Conservation (phyloP, 345 rosid genomes). For the Gossypium arboreum region DNA sequence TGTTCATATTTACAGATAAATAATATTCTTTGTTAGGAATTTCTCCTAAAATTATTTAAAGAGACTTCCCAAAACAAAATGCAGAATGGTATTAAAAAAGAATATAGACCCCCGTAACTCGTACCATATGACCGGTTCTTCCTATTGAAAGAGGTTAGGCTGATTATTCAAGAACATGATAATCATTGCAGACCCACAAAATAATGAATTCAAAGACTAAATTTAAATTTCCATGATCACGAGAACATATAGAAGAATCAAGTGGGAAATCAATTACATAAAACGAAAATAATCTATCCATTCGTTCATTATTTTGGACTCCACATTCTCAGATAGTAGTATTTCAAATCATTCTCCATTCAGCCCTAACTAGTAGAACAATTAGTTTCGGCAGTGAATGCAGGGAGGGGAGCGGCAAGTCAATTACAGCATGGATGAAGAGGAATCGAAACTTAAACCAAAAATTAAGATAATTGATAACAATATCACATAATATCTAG, state of each 20-base stretch:
- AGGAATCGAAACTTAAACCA: background rate
- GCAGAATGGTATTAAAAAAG: no score
- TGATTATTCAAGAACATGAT: background rate
- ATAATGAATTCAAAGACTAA: background rate
- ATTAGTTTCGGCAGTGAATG: background rate
- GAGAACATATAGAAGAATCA: background rate
- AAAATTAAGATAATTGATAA: background rate
- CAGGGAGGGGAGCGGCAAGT: background rate
- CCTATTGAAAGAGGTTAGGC: background rate
- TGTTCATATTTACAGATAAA: no score
- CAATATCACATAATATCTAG: slow-evolving; percentile 14
- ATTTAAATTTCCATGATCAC: background rate
- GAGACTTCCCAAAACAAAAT: no score
- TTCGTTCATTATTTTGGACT: background rate
- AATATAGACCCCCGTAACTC: no score
- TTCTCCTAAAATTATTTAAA: no score
- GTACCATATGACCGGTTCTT: background rate
- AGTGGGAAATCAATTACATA: background rate
- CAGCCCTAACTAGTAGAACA: background rate
- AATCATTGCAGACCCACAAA: background rate
- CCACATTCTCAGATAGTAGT: background rate
- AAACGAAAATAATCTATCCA: background rate
- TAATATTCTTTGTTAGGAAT: no score
- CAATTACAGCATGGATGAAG: background rate
- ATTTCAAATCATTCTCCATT: background rate